These are phyloP conservation scores for Mallotus repandus DNA, from an alignment of 441 rosid genomes.

Conservation along the genomic window DNA sequence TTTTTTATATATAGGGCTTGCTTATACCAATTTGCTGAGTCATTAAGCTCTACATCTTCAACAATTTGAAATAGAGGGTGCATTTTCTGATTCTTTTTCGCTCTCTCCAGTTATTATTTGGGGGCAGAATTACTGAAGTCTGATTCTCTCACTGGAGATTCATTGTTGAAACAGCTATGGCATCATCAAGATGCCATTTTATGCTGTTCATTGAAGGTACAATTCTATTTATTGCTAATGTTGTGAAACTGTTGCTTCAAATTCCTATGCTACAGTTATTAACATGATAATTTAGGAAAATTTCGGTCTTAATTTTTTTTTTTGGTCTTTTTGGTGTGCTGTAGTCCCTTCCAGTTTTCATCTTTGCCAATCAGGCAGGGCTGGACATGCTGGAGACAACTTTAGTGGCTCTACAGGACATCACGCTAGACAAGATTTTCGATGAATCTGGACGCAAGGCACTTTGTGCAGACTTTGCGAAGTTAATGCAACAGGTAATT, in stretches of 20 bases:
- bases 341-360: constrained; percentile 79
- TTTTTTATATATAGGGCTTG: background rate
- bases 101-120: constrained; percentile 47
- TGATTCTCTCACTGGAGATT: constrained; percentile 53
- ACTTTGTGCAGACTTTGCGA: constrained; percentile 63
- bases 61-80: background rate
- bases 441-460: constrained; percentile 82
- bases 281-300: background rate
- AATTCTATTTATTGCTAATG: background rate
- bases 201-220: constrained; percentile 87
- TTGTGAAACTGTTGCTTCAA: background rate
- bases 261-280: background rate
- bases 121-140: constrained; percentile 67
- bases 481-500: constrained; percentile 85
- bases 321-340: constrained; percentile 14
- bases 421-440: constrained; percentile 80
- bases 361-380: constrained; percentile 93
- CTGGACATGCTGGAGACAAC: constrained; percentile 99
- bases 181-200: constrained; percentile 79
- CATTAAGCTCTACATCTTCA: background rate
- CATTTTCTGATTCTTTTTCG: constrained; percentile 6
- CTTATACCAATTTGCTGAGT: background rate
- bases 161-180: constrained; percentile 75
- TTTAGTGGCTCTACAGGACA: constrained; percentile 85
- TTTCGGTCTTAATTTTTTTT: background rate